A percentile compares a stretch with the other conserved stretches of the same genome.
phyloP scores from a whole-genome alignment of 345 rosid species.

The Salix viminalis region DNA sequence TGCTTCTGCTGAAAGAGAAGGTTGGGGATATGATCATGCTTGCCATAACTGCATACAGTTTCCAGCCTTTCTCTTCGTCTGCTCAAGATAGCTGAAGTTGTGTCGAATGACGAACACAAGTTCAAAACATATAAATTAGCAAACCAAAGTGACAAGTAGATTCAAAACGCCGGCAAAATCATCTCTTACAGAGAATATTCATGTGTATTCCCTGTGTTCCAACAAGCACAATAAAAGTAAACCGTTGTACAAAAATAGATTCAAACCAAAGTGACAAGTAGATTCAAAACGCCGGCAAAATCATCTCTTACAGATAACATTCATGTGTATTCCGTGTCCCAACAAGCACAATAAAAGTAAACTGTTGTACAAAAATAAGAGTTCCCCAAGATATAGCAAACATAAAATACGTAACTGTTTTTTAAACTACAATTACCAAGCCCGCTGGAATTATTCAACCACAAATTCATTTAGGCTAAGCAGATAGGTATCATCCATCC shows the following conservation, averaged over 20 bases:
- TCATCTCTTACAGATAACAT: neutral
- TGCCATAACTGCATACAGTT: conserved; percentile 29
- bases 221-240: neutral
- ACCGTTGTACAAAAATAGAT: neutral
- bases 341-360: neutral
- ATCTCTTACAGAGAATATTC: neutral
- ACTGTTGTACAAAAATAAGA: neutral
- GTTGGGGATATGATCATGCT: conserved; percentile 37
- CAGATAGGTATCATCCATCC: no score
- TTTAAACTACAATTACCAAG: neutral
- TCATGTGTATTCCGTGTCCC: neutral
- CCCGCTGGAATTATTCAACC: neutral
- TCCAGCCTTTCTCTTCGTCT: conserved; percentile 11
- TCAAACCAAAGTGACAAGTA: no score
- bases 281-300: neutral
- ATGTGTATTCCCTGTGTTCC: neutral
- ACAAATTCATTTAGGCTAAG: no score
- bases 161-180: neutral
- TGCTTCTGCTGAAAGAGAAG: conserved; percentile 24
- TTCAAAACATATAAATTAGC: neutral
- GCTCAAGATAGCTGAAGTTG: neutral
- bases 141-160: neutral
- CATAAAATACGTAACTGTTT: neutral
- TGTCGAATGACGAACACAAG: neutral
- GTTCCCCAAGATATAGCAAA: neutral